Base-by-base conservation (phyloP, 768 basidiomycete genomes). In the Lanmaoa rubissima region DNA sequence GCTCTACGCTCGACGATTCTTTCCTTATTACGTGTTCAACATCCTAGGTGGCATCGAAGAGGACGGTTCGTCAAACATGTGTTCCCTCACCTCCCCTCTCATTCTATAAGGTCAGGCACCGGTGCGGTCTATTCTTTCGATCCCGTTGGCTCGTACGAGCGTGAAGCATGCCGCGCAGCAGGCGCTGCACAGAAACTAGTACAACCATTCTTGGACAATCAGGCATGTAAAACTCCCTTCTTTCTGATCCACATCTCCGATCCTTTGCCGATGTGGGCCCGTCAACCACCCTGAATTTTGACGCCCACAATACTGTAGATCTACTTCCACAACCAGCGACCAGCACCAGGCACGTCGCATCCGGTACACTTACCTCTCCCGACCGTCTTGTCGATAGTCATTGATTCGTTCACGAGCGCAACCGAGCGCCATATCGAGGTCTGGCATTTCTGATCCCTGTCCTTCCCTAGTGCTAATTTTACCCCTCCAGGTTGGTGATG, bases 71-170 rank as follows among this genome's bases (percentile, higher is more conserved):
- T 80, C 51, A 38, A 21, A 10, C 38, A 4, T 16, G 19, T 41
- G 9, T 32, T 32, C 16, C 9, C 34, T 42, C 32, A 4, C 39
- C 6, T 38, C 19, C 34, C 9, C 21, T 39, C 61, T 68, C 53
- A 61, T 45, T 35, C 40, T 34, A 47, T 13, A 28, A 44, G 28
- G 38, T 4, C 69, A 96, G 94, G 95, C 12, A 85, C 92, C 38
- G 97, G 97, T 51, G 93, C 96, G 11, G 95, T 99, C 32, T 99
- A 99, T 80, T 98, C 96, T n/a, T 99, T 97, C 73, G 97, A 99
- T 75, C 97, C 97, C 39, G 94, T 98, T 34, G 97, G 97, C 28
- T 94, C 92, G 47, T 99, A 99, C 73, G 95, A 98, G 75, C 90
- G 97, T 58, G 94, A 97, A 76, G 84, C 91, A 34, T 98, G 95